Evolutionary conservation across 2,329 filamentous ascomycete genomes (phyloP).

Genomic region (Teratosphaeria nubilosa): DNA sequence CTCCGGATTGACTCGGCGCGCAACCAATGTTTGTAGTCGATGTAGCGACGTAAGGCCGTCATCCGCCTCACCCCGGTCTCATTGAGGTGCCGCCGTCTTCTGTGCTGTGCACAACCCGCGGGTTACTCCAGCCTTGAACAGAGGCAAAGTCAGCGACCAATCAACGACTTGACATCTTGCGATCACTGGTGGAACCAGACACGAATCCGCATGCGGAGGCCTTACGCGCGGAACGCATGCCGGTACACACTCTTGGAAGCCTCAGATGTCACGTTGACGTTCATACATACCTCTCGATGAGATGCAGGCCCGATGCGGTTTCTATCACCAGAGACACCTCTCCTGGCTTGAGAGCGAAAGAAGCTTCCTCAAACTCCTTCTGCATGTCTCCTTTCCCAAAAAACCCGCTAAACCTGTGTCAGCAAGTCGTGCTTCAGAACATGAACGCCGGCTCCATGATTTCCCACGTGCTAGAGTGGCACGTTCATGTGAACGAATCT

Average conservation of each 20-base stretch:
- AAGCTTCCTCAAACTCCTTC: slow-evolving; percentile 93
- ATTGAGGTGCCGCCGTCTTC: not conserved
- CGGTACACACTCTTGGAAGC: not conserved
- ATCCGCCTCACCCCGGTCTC: not conserved
- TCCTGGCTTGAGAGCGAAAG: slow-evolving; percentile 79
- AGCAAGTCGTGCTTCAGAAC: slow-evolving; percentile 6
- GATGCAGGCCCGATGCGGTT: slow-evolving; percentile 85
- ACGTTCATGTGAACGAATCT: not conserved
- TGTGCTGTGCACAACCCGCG: not conserved
- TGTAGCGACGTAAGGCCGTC: not conserved
- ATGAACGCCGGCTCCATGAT: not conserved
- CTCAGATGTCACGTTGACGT: not conserved
- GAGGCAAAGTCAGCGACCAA: not conserved
- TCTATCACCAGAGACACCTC: slow-evolving; percentile 81
- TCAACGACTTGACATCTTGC: not conserved
- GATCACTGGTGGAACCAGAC: not conserved
- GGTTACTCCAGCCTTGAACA: not conserved
- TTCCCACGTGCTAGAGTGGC: not conserved
- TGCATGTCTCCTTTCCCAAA: slow-evolving; percentile 97
- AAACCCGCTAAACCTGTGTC: slow-evolving; percentile 52
- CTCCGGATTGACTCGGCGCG: not conserved
- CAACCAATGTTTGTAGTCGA: not conserved
- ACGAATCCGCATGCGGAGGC: not conserved
- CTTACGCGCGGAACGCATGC: not conserved
- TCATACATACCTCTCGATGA: slow-evolving; percentile 74